Evolutionary conservation across 176 grass and related monocot species (phyloP), one percentile per base, ranked within the genome.

Genomic region (Oryza longistaminata): DNA sequence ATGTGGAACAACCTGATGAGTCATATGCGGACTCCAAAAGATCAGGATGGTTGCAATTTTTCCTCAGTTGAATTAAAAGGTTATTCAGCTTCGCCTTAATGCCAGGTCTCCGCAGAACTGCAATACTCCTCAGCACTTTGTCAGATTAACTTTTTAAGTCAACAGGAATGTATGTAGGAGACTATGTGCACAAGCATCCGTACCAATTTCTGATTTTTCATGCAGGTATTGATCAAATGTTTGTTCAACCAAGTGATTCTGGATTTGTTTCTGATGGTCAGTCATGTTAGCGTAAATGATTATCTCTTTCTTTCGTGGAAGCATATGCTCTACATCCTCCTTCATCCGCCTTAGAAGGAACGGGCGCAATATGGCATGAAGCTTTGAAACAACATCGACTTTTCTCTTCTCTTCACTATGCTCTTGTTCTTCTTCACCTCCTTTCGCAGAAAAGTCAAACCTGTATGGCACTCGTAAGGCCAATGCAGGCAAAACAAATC

Each of bases 211-310:
- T 44, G 85, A 40, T 52, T 88, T 86, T 75, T 94, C 87, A 71
- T 91, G 37, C 81, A 99, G 79, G 76, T 91, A 96, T 10, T 83
- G 66, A 52, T 92, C 89, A 77, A 99, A 90, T 70, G 91, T 96
- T 88, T 94, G 79, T 70, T 96, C 76, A 78, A 94, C 49, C 79
- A 99, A 92, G 81, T 96, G 93, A 73, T 86, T 85, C 83, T 96
- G 93, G 74, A 99, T 82, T 85, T 92, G 81, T 71, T 92, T 99
- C 85, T 99, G 96, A 88, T 94, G 87, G 35, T 91, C 88, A 6
- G 91, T 94, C 93, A 98, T 98, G 76, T 94, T 96, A 65, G 91
- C 96, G 91, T 98, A 98, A 77, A 98, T 76, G 76, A 98, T 92
- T 62, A 96, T 96, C 93, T 98, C 96, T 87, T 96, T 96, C 90